Conservation (phyloP, 306 rosid genomes). For the Adenanthera pavonina region DNA sequence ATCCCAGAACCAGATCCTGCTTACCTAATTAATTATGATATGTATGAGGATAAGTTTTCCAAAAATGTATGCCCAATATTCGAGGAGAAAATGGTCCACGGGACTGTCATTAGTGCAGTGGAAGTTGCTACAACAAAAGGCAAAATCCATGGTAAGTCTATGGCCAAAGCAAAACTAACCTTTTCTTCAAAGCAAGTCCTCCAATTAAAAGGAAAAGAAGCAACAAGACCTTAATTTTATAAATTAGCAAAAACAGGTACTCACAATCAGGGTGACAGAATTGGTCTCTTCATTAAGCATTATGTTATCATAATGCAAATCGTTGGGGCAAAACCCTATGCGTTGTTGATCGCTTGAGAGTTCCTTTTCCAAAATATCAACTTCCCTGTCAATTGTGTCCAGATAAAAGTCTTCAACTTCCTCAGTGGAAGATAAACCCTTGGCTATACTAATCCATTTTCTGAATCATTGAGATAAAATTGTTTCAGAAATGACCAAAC, state of each 20-base stretch:
- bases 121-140: neutral
- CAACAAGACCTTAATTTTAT: neutral
- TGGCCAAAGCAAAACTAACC: neutral
- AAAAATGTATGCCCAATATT: too few species aligned
- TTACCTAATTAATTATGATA: neutral
- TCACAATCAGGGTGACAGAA: constrained; percentile 73
- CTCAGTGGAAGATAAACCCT: constrained; percentile 50
- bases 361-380: constrained; percentile 55
- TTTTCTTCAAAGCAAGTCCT: neutral
- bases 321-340: too few species aligned
- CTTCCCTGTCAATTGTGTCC: constrained; percentile 60
- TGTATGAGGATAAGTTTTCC: neutral
- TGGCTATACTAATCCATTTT: constrained; percentile 55
- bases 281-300: constrained; percentile 53
- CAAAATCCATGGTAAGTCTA: neutral
- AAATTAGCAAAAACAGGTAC: constrained; percentile 34
- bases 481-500: too few species aligned
- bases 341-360: constrained; percentile 43
- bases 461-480: too few species aligned
- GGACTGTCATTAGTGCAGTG: neutral
- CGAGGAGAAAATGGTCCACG: neutral
- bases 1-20: neutral
- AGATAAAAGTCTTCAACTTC: constrained; percentile 59
- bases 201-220: neutral
- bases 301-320: too few species aligned